These are phyloP conservation scores for Chenopodium album DNA, from an alignment of 148 eudicot species.

Conservation along the genomic window DNA sequence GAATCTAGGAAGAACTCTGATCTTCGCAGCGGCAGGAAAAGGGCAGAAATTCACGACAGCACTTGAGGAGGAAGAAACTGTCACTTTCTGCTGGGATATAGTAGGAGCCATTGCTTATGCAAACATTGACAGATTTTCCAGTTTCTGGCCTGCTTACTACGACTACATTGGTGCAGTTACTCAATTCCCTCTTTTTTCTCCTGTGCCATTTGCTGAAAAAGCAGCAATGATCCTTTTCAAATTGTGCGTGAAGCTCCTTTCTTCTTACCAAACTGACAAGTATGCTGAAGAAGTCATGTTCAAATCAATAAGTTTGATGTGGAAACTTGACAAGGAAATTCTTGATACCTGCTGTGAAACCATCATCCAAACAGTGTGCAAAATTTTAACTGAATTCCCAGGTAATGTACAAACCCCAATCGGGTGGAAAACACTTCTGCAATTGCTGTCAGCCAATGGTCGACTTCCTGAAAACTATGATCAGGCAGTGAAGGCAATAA, in stretches of 20 bases:
- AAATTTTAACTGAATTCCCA: conserved; percentile 53
- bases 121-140: conserved; percentile 50
- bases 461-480: conserved; percentile 79
- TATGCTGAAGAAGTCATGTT: conserved; percentile 69
- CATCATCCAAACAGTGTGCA: conserved; percentile 46
- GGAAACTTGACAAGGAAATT: conserved; percentile 76
- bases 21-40: conserved; percentile 88
- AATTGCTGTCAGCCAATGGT: conserved; percentile 61
- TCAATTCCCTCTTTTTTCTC: conserved; percentile 77
- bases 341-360: conserved; percentile 67
- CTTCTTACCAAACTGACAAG: conserved; percentile 48
- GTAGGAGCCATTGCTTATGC: conserved; percentile 39
- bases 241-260: conserved; percentile 52
- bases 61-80: conserved; percentile 88
- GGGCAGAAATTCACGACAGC: conserved; percentile 94
- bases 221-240: conserved; percentile 53
- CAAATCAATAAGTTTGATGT: conserved; percentile 74
- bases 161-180: conserved; percentile 61
- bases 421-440: conserved; percentile 79
- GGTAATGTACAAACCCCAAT: conserved; percentile 56
- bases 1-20: conserved; percentile 77
- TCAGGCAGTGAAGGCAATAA: conserved; percentile 62
- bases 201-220: conserved; percentile 79
- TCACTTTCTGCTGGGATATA: conserved; percentile 89
- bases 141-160: conserved; percentile 77